These are phyloP conservation scores for Lasiosphaeria ovina DNA, from an alignment of 495 filamentous ascomycete species.

Conservation along the genomic window DNA sequence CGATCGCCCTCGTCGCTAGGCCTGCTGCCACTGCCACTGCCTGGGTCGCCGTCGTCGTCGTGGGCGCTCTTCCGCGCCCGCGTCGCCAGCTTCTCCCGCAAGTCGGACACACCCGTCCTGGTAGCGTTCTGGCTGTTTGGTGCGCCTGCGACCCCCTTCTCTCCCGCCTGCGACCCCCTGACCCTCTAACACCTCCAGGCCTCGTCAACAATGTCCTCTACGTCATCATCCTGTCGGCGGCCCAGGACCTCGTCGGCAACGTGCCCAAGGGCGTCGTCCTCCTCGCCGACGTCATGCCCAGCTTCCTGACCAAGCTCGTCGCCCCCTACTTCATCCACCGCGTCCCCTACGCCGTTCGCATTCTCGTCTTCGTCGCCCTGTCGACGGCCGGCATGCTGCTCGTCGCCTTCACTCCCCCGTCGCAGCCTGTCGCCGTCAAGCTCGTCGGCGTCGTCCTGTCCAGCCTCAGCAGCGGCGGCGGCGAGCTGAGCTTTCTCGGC, in stretches of 20 bases:
- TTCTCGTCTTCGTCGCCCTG: constrained; percentile 66
- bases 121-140: constrained; percentile 92
- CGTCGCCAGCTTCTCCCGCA: constrained; percentile 60
- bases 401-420: constrained; percentile 71
- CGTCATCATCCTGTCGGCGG: constrained; percentile 93
- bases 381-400: constrained; percentile 84
- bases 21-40: constrained; percentile 56
- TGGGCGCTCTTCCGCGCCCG: constrained; percentile 68
- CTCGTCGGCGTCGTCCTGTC: constrained; percentile 82
- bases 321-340: constrained; percentile 91
- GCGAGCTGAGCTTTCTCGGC: constrained; percentile 85
- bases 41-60: constrained; percentile 70
- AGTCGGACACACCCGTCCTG: constrained; percentile 69
- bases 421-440: constrained; percentile 65
- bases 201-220: constrained; percentile 98
- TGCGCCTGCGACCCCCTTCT: constrained; percentile 37
- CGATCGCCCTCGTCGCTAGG: constrained; percentile 44
- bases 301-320: constrained; percentile 81
- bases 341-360: constrained; percentile 73
- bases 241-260: constrained; percentile 89
- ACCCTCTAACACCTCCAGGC: constrained; percentile 49
- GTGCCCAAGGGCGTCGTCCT: constrained; percentile 90
- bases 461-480: constrained; percentile 76
- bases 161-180: constrained; percentile 17
- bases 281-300: constrained; percentile 86